Evolutionary conservation across 345 rosid genomes (phyloP), one percentile per base, ranked within the genome.

Genomic region (Cardamine resedifolia): DNA sequence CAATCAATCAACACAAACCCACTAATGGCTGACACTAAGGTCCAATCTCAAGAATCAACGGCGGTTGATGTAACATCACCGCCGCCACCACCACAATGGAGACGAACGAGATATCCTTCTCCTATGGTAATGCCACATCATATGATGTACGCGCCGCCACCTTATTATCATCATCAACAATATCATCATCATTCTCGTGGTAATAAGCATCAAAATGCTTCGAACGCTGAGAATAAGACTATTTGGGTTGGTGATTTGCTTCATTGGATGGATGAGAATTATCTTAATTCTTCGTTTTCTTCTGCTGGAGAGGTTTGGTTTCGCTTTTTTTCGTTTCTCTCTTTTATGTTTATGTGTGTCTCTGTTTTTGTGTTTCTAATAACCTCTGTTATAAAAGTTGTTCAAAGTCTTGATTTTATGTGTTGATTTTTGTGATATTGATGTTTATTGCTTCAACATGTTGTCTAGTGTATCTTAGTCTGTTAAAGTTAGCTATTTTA

Each of bases 181-280:
- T 81, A 80, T 14, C 80, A 74, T 10, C 61, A 80, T 3, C 67
- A 70, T 7, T 79, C 52, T 45, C 83, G 82, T 24, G 76, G 62
- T 47, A 70, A 49, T 18, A 76, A 70, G 66, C 67, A 79, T 53
- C 85, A 81, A n/a, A 85, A 87, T 75, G 71, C 66, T 38, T 84
- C 86, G 4, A 71, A 78, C 72, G 79, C 84, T 24, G 97, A 91
- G 58, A 91, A 91, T 71, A 88, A 85, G 73, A 84, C 97, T 6
- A 55, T 95, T 38, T 95, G 99, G 99, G 85, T 91, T 64, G 99
- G 99, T 23, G 99, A 95, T 82, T 88, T 95, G 83, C 88, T 87
- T 79, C 96, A 85, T 28, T 95, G 99, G 99, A 91, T 95, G 99
- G 97, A 95, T 45, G 99, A 95, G 83, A 87, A 26, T 65, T 91